Conservation (phyloP, 2,329 filamentous ascomycete genomes). For the Penicillium corylophilum region DNA sequence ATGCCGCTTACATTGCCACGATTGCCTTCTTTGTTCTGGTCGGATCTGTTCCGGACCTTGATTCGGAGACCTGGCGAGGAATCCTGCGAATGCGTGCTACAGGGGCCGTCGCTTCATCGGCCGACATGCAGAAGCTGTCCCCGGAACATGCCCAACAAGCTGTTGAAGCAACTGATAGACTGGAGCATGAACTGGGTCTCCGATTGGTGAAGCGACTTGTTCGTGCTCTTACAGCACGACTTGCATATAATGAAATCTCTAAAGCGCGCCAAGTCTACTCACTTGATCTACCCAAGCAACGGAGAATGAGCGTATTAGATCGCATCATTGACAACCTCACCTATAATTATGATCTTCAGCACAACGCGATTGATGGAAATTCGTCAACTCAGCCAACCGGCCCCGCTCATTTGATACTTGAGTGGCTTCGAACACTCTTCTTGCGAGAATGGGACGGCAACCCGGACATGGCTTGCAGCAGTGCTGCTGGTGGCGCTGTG, state of each 20-base stretch:
- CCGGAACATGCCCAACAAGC: constrained; percentile 29
- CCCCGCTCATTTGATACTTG: constrained; percentile 38
- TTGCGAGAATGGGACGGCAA: constrained; percentile 78
- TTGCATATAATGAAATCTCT: constrained; percentile 51
- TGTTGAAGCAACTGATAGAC: constrained; percentile 41
- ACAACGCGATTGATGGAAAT: constrained; percentile 4
- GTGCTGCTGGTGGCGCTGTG: constrained; percentile 73
- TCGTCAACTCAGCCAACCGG: constrained; percentile 20
- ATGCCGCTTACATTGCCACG: constrained; percentile 41
- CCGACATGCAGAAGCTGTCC: constrained; percentile 36
- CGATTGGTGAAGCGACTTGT: constrained; percentile 52
- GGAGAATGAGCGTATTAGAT: constrained; percentile 35
- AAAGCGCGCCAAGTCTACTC: constrained; percentile 34
- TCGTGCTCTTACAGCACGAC: constrained; percentile 49
- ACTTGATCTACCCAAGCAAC: constrained; percentile 29
- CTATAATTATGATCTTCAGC: constrained; percentile 26
- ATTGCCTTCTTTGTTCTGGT: constrained; percentile 40
- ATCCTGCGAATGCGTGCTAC: constrained; percentile 45
- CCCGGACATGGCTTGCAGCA: constrained; percentile 66
- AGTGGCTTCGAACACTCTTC: constrained; percentile 63
- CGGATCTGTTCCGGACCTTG: constrained; percentile 38
- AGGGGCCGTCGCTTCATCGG: constrained; percentile 39
- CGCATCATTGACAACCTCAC: constrained; percentile 37
- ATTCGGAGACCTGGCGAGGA: constrained; percentile 37
- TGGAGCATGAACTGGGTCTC: constrained; percentile 54